Base-by-base conservation (phyloP, 108 stramenopile genomes). In the Skeletonema grethae region DNA sequence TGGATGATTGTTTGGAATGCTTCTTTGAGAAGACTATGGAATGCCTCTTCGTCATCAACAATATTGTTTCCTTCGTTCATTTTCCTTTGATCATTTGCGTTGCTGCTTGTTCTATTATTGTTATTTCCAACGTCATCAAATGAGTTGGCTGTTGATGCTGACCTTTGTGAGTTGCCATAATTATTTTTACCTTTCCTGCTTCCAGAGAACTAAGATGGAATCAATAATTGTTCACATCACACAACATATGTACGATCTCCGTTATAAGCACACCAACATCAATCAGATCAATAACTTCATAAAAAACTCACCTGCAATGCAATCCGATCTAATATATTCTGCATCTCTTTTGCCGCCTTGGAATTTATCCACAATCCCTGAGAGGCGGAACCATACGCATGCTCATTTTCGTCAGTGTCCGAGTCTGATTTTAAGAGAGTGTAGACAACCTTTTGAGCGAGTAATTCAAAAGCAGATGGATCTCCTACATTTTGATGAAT, bases 361-460 rank as follows among this genome's bases (percentile, higher is more conserved):
- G 35, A 15, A 30, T 67, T 46, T 32, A 77, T 57, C 76, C 76
- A 77, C 59, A 69, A 63, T 16, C 76, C 76, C 57, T 77, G 76
- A 13, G 76, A 77, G 25, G 68, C 76, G n/a, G 67, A 67, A 7
- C 75, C 75, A 30, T 68, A 69, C 11, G 75, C 68, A 57, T 76
- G 75, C 31, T 69, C 75, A 31, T 63, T 46, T 35, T 77, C 76
- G 13, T 65, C 67, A 31, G 63, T 69, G 20, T 69, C 66, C 5
- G 36, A 29, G 59, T 77, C 76, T 32, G 69, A 70, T 24, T 55
- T 32, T 11, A 63, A 38, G 4, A 77, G 64, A 5, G 63, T 70
- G 29, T 65, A 7, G 16, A 67, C 35, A 16, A 69, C 76, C 8
- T 28, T 62, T 65, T 65, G 69, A 43, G 41, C 41, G 15, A 43